Base-by-base conservation (phyloP, 768 basidiomycete species). In the Chalciporus pseudorubinellus region DNA sequence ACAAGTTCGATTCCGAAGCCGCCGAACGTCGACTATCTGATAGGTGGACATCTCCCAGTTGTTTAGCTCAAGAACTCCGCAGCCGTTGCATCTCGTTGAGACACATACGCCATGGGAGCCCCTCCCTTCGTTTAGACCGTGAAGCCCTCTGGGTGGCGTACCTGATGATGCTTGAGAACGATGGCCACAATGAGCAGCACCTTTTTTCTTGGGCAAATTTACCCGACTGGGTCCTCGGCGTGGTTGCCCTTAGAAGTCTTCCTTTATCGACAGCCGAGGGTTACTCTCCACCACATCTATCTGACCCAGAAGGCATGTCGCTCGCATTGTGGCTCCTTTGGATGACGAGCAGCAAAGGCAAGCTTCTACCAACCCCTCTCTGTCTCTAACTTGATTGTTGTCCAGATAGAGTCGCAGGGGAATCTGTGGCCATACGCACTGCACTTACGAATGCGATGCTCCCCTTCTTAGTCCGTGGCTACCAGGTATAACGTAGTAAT, bases 61-160 rank as follows among this genome's bases (percentile, higher is more conserved):
- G 68, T 52, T 53, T 79, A 8, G 71, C 77, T 10, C 55, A 44
- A 18, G 81, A 82, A 62, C 65, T 82, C 50, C 65, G 69, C 41
- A 69, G 72, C 46, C 73, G 79, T 18, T 77, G 71, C 59, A 36
- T 42, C 21, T 69, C 72, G 4, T 58, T 83, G 24, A 66, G 66
- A 39, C 73, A 75, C 49, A 74, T 83, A 50, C 72, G 73, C 45
- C 51, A 43, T 34, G 56, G 65, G 6, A 43, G n/a, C 14, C 52
- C 48, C 1, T 59, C 54, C 42, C 22, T 43, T 21, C 49, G 18
- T 26, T 41, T 48, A 13, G 65, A 71, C 22, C 36, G 59, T 24
- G 70, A 78, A 44, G 79, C 80, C 56, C 65, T 83, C 14, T 83
- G 82, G 82, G 76, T 72, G 16, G 74, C 69, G 11, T 81, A 78